Base-by-base conservation (phyloP, 441 rosid genomes). In the Pelargonium fulgidum region DNA sequence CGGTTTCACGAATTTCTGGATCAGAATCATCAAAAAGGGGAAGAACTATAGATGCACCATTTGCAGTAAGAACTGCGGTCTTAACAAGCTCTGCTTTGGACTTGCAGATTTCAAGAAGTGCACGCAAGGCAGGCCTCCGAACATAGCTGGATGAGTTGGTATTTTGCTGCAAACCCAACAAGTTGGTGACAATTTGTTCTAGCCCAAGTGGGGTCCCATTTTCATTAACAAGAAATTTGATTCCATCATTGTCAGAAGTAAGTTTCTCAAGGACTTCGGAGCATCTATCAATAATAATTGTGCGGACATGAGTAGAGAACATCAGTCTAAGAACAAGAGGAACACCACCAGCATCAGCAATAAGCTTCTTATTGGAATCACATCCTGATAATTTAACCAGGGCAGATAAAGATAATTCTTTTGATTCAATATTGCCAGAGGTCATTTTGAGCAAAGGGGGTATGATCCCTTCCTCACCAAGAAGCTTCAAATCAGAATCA, bases 21-120 rank as follows among this genome's bases (percentile, higher is more conserved):
- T 84, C 83, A 0, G 81, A 75, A 58, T 84, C 85, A 69, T 87
- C 89, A 16, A 87, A 84, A 71, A 87, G 86, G 20, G 88, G 83
- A 67, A 87, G 92, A 44, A 84, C 78, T 45, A 74, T n/a, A 14
- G 80, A 71, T 17, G 85, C 74, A 54, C 87, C 86, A 72, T 74
- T 67, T 42, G 88, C 79, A 54, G 76, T 75, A 50, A 84, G 77
- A 48, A 87, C 88, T 24, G 88, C 92, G 24, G 75, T 83, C 84
- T 87, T 87, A 69, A 87, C 86, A 67, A 84, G 77, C 17, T 65
- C 73, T 3, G 86, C 73, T n/a, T 84, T 85, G 7, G 71, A 67
- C 75, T 81, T 80, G 82, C 85, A 85, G 39, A 85, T 81, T 58
- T 82, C 82, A 39, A 85, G 74, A 75, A 87, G 85, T 14, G 83